Conservation (phyloP, 2,329 filamentous ascomycete genomes). For the Claviceps pazoutovae region DNA sequence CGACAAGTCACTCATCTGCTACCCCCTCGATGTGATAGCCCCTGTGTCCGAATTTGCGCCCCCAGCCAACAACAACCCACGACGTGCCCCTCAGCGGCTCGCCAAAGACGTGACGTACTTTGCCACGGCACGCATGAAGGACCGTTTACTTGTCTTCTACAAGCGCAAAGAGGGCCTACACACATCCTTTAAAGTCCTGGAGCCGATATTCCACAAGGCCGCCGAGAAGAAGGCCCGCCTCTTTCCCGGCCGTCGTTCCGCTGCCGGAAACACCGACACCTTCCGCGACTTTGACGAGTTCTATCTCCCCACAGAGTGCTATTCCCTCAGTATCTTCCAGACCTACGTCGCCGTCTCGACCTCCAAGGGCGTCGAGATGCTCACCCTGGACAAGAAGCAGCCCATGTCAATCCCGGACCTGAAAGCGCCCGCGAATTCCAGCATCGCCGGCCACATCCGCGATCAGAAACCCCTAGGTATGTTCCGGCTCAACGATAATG, state of each 20-base stretch:
- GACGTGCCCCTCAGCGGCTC: slow-evolving; percentile 82
- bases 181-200: slow-evolving; percentile 91
- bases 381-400: slow-evolving; percentile 94
- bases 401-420: slow-evolving; percentile 88
- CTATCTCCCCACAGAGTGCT: slow-evolving; percentile 92
- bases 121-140: slow-evolving; percentile 92
- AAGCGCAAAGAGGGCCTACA: slow-evolving; percentile 88
- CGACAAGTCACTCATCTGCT: slow-evolving; percentile 82
- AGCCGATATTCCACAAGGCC: slow-evolving; percentile 88
- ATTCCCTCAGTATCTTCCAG: slow-evolving; percentile 90
- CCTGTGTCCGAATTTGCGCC: slow-evolving; percentile 48
- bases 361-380: slow-evolving; percentile 82
- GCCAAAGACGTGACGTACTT: slow-evolving; percentile 95
- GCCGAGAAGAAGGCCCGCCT: slow-evolving; percentile 66
- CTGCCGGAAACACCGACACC: slow-evolving; percentile 69
- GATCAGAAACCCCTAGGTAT: slow-evolving; percentile 83
- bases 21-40: slow-evolving; percentile 76
- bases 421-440: slow-evolving; percentile 61
- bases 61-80: slow-evolving; percentile 54
- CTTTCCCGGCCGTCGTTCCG: slow-evolving; percentile 43
- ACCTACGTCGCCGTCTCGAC: slow-evolving; percentile 86
- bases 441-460: slow-evolving; percentile 71
- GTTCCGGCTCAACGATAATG: slow-evolving; percentile 85
- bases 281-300: slow-evolving; percentile 99
- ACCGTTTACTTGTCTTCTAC: slow-evolving; percentile 87